Evolutionary conservation across 805 yeast genomes (phyloP).

Genomic region (Maudiozyma serrabonitensis): DNA sequence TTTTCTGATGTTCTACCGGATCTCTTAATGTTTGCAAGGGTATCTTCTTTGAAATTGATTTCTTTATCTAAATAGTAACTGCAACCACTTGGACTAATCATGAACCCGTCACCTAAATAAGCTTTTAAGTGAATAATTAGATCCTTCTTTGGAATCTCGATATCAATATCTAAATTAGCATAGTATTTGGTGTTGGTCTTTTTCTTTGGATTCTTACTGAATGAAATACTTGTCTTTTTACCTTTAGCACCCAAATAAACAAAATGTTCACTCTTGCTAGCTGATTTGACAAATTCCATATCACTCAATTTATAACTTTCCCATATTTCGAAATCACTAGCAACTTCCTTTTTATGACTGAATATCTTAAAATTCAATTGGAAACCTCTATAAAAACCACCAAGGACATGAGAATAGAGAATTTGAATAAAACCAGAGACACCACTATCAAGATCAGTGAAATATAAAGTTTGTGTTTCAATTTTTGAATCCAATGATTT

Average conservation of each 20-base stretch:
- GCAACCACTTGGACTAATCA: slow-evolving; percentile 68
- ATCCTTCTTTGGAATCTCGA: slow-evolving; percentile 8
- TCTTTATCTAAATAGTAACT: slow-evolving; percentile 56
- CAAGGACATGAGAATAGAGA: slow-evolving; percentile 41
- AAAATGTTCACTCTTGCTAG: slow-evolving; percentile 9
- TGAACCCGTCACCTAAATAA: slow-evolving; percentile 42
- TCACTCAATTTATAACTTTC: slow-evolving; percentile 36
- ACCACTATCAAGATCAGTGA: slow-evolving; percentile 36
- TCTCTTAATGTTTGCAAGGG: slow-evolving; percentile 47
- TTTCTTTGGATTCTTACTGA: slow-evolving; percentile 5
- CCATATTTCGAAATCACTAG: slow-evolving; percentile 34
- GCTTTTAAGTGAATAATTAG: slow-evolving; percentile 14
- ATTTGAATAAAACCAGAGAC: slow-evolving; percentile 43
- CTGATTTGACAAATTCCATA: slow-evolving; percentile 2
- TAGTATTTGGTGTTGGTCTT: slow-evolving; percentile 1
- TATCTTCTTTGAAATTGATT: background rate
- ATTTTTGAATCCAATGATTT: slow-evolving; percentile 23
- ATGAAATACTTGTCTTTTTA: slow-evolving; percentile 13
- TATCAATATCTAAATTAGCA: slow-evolving; percentile 10
- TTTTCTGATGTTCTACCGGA: slow-evolving; percentile 32
- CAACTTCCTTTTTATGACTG: slow-evolving; percentile 8
- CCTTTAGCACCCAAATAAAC: slow-evolving; percentile 10
- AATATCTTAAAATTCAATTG: slow-evolving; percentile 43
- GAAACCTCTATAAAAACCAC: slow-evolving; percentile 43
- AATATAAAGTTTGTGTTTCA: slow-evolving; percentile 48